Base-by-base conservation (phyloP, 768 basidiomycete genomes). In the Leccinum longicurvipes region DNA sequence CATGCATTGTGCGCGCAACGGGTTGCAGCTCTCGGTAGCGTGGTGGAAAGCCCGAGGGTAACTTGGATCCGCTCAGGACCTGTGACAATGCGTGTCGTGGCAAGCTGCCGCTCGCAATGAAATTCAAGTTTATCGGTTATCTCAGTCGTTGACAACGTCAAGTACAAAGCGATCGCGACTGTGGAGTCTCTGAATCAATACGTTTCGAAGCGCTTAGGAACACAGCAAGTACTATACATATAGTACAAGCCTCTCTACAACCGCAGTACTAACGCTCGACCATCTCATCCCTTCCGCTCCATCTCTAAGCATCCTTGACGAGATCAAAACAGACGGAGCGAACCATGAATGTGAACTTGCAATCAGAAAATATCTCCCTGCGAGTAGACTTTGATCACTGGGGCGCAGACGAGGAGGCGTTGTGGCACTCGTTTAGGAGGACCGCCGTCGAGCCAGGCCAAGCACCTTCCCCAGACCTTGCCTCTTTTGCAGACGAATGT, bases 391-490 rank as follows among this genome's bases (percentile, higher is more conserved):
- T 49, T 32, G 29, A 17, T 27, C 17, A 29, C 27, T 19, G n/a
- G 21, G 46, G 21, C 17, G 6, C 4, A 2, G 17, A 15, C 24
- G 9, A 50, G 14, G 7, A 52, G 4, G 47, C 50, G 11, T 53
- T 73, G 5, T 72, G 72, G 72, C 36, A 53, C 4, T 47, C 47
- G 32, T 57, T 73, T 10, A 61, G 42, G 50, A 57, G 46, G 23
- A 63, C 57, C 4, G 61, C 72, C 11, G 59, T 72, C 31, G 72
- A 72, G 28, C 61, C 70, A 6, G 46, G 55, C 15, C 72, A 73
- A 50, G 63, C 60, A 6, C 56, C 68, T 3, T 32, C 52, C 11
- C 64, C 64, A n/a, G 50, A 53, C 12, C 39, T 72, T 10, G 1
- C 23, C 41, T 63, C 64, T 28, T 72, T 72, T 28, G 60, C 59